Evolutionary conservation across 805 yeast species (phyloP).

Genomic region (Starmerella powellii): DNA sequence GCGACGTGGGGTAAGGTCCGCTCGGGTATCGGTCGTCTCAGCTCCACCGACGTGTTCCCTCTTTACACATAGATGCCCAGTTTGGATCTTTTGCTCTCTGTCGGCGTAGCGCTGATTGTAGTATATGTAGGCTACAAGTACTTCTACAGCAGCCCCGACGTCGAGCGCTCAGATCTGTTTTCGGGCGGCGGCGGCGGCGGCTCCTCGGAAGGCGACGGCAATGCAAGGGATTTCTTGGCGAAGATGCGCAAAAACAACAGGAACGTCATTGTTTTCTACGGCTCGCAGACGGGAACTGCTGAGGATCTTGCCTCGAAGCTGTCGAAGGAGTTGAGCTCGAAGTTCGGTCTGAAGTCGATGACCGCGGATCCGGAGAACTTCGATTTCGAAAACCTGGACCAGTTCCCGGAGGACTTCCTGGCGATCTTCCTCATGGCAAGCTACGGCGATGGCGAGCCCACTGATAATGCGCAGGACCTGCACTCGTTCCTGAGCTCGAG

Average conservation of each 20-base stretch:
- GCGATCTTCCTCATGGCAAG: conserved; percentile 77
- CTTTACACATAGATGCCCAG: conserved; percentile 5
- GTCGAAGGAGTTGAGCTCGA: conserved; percentile 73
- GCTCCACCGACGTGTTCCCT: too few species aligned
- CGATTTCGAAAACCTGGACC: conserved; percentile 66
- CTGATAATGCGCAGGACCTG: conserved; percentile 82
- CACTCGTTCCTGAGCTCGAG: conserved; percentile 49
- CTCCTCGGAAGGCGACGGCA: conserved; percentile 1
- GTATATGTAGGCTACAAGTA: conserved; percentile 18
- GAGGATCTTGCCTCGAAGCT: conserved; percentile 91
- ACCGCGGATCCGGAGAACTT: conserved; percentile 80
- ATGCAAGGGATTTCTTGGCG: conserved; percentile 24
- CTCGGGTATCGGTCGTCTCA: too few species aligned
- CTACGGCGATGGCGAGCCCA: conserved; percentile 97
- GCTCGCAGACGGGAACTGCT: conserved; percentile 97
- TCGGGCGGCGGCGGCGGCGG: conserved; percentile 1
- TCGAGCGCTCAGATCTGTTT: conserved; percentile 5
- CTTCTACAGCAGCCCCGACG: conserved; percentile 14
- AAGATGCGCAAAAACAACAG: conserved; percentile 47
- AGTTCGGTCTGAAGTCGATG: conserved; percentile 72
- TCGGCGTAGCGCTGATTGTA: conserved; percentile 17
- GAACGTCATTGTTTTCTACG: conserved; percentile 69
- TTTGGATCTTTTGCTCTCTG: conserved; percentile 5
- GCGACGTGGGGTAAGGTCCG: too few species aligned
- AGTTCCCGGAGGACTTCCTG: conserved; percentile 45